These are phyloP conservation scores for Gossypium ekmanianum DNA, from an alignment of 345 rosid genomes.

Conservation along the genomic window DNA sequence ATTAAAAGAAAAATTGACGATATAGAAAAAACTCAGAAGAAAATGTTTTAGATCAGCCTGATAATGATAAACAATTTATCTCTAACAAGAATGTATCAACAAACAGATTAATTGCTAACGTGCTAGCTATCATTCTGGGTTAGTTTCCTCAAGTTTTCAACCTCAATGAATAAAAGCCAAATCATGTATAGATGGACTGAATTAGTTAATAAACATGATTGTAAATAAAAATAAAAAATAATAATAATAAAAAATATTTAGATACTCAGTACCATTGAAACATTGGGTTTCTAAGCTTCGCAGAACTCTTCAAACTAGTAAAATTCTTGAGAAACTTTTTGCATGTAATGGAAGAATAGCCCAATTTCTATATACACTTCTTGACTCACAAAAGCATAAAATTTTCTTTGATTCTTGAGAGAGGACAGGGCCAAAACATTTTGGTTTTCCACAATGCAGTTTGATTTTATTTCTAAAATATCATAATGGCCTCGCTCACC, in stretches of 20 bases:
- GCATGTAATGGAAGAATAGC: neutral
- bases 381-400: neutral
- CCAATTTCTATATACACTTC: neutral
- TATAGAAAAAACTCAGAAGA: neutral
- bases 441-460: neutral
- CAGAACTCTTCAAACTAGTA: neutral
- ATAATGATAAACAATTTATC: neutral
- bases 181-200: too few species aligned
- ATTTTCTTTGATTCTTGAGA: constrained; percentile 3
- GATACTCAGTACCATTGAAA: neutral
- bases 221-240: too few species aligned
- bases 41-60: neutral
- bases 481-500: neutral
- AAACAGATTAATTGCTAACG: too few species aligned
- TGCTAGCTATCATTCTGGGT: too few species aligned
- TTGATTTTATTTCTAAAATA: neutral
- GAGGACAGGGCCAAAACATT: neutral
- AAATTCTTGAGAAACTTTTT: neutral
- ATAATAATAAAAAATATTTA: neutral
- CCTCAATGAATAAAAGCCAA: too few species aligned
- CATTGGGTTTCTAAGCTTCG: neutral
- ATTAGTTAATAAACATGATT: too few species aligned
- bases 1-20: neutral
- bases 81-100: neutral
- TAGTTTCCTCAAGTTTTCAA: too few species aligned